A percentile compares a stretch with the other conserved stretches of the same genome.
Conservation (phyloP, 495 filamentous ascomycete genomes). For the Tuber melanosporum region DNA sequence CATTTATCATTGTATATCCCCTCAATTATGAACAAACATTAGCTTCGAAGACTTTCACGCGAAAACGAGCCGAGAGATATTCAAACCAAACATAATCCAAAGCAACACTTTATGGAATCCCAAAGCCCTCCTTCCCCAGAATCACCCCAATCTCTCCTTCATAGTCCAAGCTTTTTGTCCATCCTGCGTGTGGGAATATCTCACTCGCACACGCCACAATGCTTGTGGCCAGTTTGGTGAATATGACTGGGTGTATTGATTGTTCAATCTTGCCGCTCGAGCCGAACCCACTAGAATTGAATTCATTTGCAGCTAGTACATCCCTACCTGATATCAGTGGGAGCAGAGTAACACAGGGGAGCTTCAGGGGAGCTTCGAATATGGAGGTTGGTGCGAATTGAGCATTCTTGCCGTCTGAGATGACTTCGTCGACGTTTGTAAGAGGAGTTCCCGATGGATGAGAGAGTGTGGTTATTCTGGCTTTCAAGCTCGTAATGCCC, state of each 20-base stretch:
- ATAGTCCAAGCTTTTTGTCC: slow-evolving; percentile 51
- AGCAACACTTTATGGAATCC: slow-evolving; percentile 47
- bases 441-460: slow-evolving; percentile 50
- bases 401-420: slow-evolving; percentile 43
- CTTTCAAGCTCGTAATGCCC: slow-evolving; percentile 48
- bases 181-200: slow-evolving; percentile 49
- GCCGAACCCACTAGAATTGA: slow-evolving; percentile 51
- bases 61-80: not conserved
- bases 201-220: slow-evolving; percentile 49
- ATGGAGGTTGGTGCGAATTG: slow-evolving; percentile 39
- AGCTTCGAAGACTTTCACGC: slow-evolving; percentile 5
- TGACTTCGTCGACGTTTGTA: slow-evolving; percentile 49
- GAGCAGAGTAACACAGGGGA: slow-evolving; percentile 45
- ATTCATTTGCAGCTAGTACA: slow-evolving; percentile 49
- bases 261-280: slow-evolving; percentile 48
- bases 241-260: slow-evolving; percentile 49
- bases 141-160: slow-evolving; percentile 56
- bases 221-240: slow-evolving; percentile 53
- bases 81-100: slow-evolving; percentile 49
- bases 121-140: slow-evolving; percentile 49
- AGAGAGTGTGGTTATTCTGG: slow-evolving; percentile 47
- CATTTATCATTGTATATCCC: slow-evolving; percentile 55
- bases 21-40: slow-evolving; percentile 7
- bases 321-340: slow-evolving; percentile 51
- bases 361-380: slow-evolving; percentile 41